A percentile compares a stretch with the other conserved stretches of the same genome.
These are phyloP conservation scores for Lachancea waltii DNA, from an alignment of 805 yeast genomes.

Conservation along the genomic window DNA sequence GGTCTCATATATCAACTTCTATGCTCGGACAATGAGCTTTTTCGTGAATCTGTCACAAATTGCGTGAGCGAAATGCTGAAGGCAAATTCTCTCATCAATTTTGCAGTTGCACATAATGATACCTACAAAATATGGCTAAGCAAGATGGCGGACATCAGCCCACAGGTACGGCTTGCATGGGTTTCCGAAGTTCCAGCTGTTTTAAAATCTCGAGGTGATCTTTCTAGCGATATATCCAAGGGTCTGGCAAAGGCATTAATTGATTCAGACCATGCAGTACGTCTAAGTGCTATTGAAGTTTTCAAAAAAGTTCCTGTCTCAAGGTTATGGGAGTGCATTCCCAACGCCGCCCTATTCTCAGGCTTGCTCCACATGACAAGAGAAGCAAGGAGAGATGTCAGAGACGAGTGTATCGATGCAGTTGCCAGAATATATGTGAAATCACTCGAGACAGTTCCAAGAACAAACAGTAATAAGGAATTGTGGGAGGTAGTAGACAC, in stretches of 20 bases:
- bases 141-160: slow-evolving; percentile 62
- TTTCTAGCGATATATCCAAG: slow-evolving; percentile 44
- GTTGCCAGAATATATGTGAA: slow-evolving; percentile 51
- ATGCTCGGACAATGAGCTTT: slow-evolving; percentile 57
- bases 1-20: slow-evolving; percentile 77
- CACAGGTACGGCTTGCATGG: slow-evolving; percentile 66
- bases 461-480: slow-evolving; percentile 16
- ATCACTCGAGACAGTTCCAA: slow-evolving; percentile 31
- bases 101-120: slow-evolving; percentile 49
- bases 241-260: slow-evolving; percentile 63
- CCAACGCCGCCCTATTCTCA: slow-evolving; percentile 41
- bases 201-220: slow-evolving; percentile 39
- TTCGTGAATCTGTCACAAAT: slow-evolving; percentile 63
- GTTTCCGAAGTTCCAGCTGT: slow-evolving; percentile 48
- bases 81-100: slow-evolving; percentile 45
- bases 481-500: slow-evolving; percentile 29
- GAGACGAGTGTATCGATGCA: slow-evolving; percentile 51
- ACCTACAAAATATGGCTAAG: slow-evolving; percentile 69
- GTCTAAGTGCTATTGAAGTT: slow-evolving; percentile 53
- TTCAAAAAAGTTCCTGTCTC: slow-evolving; percentile 42
- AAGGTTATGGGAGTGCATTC: slow-evolving; percentile 42
- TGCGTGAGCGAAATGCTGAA: slow-evolving; percentile 64
- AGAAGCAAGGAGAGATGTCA: slow-evolving; percentile 60
- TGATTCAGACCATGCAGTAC: slow-evolving; percentile 69
- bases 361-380: slow-evolving; percentile 59